Conservation (phyloP, 805 yeast species). For the Sungouiozyma ichnusensis region DNA sequence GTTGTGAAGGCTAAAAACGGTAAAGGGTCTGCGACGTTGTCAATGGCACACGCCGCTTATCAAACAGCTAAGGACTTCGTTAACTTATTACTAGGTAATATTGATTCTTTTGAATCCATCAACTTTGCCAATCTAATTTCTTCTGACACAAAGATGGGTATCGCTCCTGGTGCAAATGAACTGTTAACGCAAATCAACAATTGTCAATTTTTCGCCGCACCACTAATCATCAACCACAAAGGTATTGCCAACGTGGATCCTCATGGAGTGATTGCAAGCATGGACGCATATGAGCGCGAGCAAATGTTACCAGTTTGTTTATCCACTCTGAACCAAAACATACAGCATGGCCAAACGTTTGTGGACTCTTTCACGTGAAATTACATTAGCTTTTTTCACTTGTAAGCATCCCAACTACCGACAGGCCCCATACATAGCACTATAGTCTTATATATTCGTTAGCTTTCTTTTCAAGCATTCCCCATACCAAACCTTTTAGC, state of each 20-base stretch:
- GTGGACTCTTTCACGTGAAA: not conserved
- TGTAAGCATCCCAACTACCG: not conserved
- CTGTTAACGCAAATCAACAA: conserved; percentile 12
- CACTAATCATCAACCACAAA: conserved; percentile 41
- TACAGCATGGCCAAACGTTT: conserved; percentile 12
- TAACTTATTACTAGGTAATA: conserved; percentile 26
- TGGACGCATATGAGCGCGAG: conserved; percentile 44
- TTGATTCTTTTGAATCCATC: conserved; percentile 37
- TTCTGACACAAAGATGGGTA: conserved; percentile 36
- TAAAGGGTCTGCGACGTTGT: conserved; percentile 86
- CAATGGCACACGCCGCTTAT: conserved; percentile 93
- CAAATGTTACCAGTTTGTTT: conserved; percentile 19
- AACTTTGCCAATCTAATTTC: conserved; percentile 40
- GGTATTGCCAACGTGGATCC: conserved; percentile 50
- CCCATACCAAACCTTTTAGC: too few relatives aligned
- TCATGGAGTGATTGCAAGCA: conserved; percentile 35
- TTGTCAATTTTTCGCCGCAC: conserved; percentile 48
- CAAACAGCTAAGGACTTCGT: conserved; percentile 50
- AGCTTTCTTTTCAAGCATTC: not conserved
- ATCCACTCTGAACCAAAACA: conserved; percentile 14
- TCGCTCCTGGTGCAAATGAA: conserved; percentile 15
- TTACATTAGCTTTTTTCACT: not conserved
- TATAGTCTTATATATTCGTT: not conserved
- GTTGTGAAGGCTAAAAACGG: conserved; percentile 94
- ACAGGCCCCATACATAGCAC: not conserved